Evolutionary conservation across 176 grass and related monocot genomes (phyloP).

Genomic region (Cenchrus fungigraminus): DNA sequence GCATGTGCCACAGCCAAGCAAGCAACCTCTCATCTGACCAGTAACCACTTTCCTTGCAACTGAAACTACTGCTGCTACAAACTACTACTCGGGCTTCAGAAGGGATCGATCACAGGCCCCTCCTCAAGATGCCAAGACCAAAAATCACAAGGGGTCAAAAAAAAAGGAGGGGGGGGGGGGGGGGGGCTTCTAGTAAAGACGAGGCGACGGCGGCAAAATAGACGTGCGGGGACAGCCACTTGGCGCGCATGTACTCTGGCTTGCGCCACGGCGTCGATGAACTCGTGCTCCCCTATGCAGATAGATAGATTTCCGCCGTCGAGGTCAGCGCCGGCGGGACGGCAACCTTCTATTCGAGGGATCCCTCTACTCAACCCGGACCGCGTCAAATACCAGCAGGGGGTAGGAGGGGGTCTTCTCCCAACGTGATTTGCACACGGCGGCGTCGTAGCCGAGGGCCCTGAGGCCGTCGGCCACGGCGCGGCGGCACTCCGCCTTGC

Average conservation of each 20-base stretch:
- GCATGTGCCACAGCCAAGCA: slow-evolving; percentile 17
- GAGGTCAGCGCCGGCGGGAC: background rate
- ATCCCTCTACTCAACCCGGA: background rate
- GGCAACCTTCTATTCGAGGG: background rate
- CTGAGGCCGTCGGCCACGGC: slow-evolving; percentile 73
- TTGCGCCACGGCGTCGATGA: slow-evolving; percentile 91
- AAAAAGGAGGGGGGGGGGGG: too few relatives aligned
- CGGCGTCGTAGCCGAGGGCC: slow-evolving; percentile 76
- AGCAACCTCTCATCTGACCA: slow-evolving; percentile 6
- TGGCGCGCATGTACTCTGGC: slow-evolving; percentile 90
- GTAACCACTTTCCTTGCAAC: slow-evolving; percentile 30
- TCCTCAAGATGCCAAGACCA: slow-evolving; percentile 23
- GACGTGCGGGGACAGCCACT: slow-evolving; percentile 74
- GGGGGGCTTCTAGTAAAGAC: background rate
- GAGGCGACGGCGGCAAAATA: background rate
- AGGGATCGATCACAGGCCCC: too few relatives aligned
- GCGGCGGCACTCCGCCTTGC: slow-evolving; percentile 59
- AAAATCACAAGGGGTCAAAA: slow-evolving; percentile 43
- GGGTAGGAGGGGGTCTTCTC: slow-evolving; percentile 69
- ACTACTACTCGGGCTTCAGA: background rate
- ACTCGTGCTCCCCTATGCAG: slow-evolving; percentile 81
- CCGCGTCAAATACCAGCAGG: slow-evolving; percentile 37
- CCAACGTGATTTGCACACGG: slow-evolving; percentile 85
- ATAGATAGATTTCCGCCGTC: background rate
- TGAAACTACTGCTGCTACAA: background rate